Percentiles rank a stretch among this genome's conserved stretches.
These are phyloP conservation scores for Comarum palustre DNA, from an alignment of 306 rosid species.

Conservation along the genomic window DNA sequence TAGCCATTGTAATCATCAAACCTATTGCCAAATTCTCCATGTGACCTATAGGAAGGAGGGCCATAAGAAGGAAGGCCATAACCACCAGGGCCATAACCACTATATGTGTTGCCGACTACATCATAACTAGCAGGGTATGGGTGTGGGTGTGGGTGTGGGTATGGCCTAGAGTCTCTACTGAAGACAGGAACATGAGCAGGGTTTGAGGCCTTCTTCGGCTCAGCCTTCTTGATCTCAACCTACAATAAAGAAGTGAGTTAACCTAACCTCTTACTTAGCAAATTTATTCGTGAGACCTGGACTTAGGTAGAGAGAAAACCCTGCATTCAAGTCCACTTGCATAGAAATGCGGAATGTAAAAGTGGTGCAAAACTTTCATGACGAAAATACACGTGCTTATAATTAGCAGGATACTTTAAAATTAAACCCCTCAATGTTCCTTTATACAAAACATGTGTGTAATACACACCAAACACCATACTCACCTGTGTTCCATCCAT, in stretches of 20 bases:
- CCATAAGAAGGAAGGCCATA: conserved; percentile 40
- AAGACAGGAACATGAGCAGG: conserved; percentile 66
- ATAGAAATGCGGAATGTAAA: neutral
- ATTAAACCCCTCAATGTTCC: conserved; percentile 16
- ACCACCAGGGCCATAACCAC: conserved; percentile 62
- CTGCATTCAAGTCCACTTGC: conserved; percentile 34
- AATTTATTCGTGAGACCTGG: conserved; percentile 29
- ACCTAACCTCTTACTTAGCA: conserved; percentile 50
- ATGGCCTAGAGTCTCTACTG: conserved; percentile 83
- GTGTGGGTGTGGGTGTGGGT: conserved; percentile 62
- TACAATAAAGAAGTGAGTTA: conserved; percentile 85
- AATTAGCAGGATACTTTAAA: neutral
- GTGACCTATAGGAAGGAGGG: conserved; percentile 39
- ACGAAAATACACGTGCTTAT: neutral
- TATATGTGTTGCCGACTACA: conserved; percentile 60
- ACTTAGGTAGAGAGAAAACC: conserved; percentile 28
- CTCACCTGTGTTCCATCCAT: conserved; percentile 79
- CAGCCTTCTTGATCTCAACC: conserved; percentile 99
- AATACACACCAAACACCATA: conserved; percentile 19
- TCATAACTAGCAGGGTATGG: conserved; percentile 67
- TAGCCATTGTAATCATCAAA: conserved; percentile 63
- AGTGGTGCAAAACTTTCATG: neutral
- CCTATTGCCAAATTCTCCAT: conserved; percentile 38
- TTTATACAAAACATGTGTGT: neutral
- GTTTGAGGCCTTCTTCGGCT: conserved; percentile 90